A percentile compares a stretch with the other conserved stretches of the same genome.
Evolutionary conservation across 2,329 filamentous ascomycete species (phyloP).

Genomic region (Cordyceps cateniannulata): DNA sequence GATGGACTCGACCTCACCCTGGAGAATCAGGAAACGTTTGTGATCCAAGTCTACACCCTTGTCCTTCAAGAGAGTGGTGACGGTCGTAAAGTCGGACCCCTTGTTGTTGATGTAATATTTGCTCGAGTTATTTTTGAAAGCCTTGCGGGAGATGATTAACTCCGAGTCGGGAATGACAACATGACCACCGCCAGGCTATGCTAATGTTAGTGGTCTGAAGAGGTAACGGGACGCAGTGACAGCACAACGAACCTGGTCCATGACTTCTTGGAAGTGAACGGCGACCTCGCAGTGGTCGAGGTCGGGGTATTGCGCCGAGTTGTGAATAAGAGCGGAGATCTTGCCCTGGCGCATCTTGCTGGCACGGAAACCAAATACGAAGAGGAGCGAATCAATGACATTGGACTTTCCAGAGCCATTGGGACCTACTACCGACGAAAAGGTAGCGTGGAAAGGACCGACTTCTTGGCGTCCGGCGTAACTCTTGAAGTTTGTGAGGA

Average conservation of each 20-base stretch:
- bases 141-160: conserved; percentile 81
- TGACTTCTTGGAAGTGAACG: conserved; percentile 92
- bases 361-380: conserved; percentile 97
- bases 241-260: conserved; percentile 60
- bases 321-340: conserved; percentile 95
- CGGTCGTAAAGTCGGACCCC: conserved; percentile 84
- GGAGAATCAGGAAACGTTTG: conserved; percentile 94
- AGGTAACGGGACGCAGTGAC: neutral
- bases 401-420: conserved; percentile 99
- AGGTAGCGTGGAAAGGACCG: conserved; percentile 92
- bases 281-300: conserved; percentile 91
- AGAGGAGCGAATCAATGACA: conserved; percentile 94
- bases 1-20: conserved; percentile 97
- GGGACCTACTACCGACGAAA: conserved; percentile 94
- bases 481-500: conserved; percentile 97
- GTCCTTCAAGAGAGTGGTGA: conserved; percentile 79
- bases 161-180: conserved; percentile 77
- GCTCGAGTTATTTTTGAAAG: conserved; percentile 97
- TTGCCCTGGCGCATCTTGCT: conserved; percentile 99
- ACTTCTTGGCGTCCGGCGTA: conserved; percentile 94
- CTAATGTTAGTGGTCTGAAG: conserved; percentile 20
- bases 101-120: conserved; percentile 95
- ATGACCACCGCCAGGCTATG: conserved; percentile 61
- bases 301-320: conserved; percentile 80
- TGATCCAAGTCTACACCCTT: conserved; percentile 93